Base-by-base conservation (phyloP, 306 rosid species). In the Alnus glutinosa region DNA sequence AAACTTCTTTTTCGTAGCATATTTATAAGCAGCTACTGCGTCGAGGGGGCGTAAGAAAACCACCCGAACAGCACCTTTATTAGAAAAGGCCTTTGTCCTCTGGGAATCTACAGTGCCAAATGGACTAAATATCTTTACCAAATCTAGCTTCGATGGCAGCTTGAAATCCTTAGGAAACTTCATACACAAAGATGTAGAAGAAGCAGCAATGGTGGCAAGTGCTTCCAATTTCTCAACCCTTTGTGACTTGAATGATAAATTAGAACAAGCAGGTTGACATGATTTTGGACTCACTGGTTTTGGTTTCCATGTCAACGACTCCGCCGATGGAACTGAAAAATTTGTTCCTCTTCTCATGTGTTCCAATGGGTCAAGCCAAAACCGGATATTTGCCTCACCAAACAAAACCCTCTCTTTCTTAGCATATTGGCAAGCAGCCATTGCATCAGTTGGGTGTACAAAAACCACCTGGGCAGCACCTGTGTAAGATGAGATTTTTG, bases 51-150 rank as follows among this genome's bases (percentile, higher is more conserved):
- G n/a, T 34, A 51, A 36, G 80, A 87, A 87, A 23, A 52, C 62
- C 57, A 87, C 88, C 46, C 39, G 68, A 16, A 88, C 88, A 34
- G 87, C 61, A 48, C 80, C 79, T 4, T 46, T 1, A 39, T 48
- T 30, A 28, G 13, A 34, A 70, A 14, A 77, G 58, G 80, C 70
- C 52, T 72, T 77, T 18, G 90, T 82, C 46, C 19, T 77, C 37
- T 49, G 50, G 72, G 64, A 71, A 82, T 87, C 85, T 47, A 87
- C 23, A 23, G 75, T 49, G 58, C 90, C 90, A 82, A 87, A 85
- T 58, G 55, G 79, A 36, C 83, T 80, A 39, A 87, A 87, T 75
- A 66, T 87, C 79, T 85, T 71, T 71, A 82, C 71, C 48, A 87
- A 52, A 66, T 75, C 59, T 50, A 7, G 37, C 66, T 85, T 85